These are phyloP conservation scores for Pleurotus pulmonarius DNA, from an alignment of 768 basidiomycete species.

Conservation along the genomic window DNA sequence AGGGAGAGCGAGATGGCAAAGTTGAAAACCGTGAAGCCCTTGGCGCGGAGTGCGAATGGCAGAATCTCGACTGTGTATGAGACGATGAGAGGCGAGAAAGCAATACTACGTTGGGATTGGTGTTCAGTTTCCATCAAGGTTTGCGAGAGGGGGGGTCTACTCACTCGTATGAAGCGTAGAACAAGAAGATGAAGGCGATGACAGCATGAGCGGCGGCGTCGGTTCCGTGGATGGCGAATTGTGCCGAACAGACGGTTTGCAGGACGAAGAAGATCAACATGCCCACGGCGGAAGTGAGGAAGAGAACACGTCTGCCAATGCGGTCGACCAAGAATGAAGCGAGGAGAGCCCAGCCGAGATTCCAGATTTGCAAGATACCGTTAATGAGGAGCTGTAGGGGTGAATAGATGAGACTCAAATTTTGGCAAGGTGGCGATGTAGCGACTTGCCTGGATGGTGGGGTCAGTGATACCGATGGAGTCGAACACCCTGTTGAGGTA, in stretches of 20 bases:
- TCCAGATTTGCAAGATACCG: constrained; percentile 51
- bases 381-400: constrained; percentile 36
- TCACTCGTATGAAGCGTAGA: constrained; percentile 52
- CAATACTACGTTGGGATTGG: constrained; percentile 27
- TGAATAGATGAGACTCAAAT: constrained; percentile 33
- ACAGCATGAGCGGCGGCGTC: constrained; percentile 43
- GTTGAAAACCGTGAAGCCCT: constrained; percentile 64
- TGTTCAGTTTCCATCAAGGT: not conserved
- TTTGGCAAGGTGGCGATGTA: too few relatives aligned
- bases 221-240: constrained; percentile 12
- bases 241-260: constrained; percentile 44
- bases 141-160: too few relatives aligned
- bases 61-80: constrained; percentile 68
- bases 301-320: constrained; percentile 46
- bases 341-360: constrained; percentile 45
- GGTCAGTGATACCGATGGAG: constrained; percentile 37
- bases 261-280: constrained; percentile 45
- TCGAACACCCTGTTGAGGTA: constrained; percentile 56
- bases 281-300: constrained; percentile 36
- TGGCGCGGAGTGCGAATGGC: constrained; percentile 66
- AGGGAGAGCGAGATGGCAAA: constrained; percentile 58
- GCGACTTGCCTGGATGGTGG: constrained; percentile 12
- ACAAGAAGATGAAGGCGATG: constrained; percentile 59
- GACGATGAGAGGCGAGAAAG: constrained; percentile 65
- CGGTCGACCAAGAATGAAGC: constrained; percentile 47